Conservation (phyloP, 2,329 filamentous ascomycete species). For the Aureobasidium sp. region DNA sequence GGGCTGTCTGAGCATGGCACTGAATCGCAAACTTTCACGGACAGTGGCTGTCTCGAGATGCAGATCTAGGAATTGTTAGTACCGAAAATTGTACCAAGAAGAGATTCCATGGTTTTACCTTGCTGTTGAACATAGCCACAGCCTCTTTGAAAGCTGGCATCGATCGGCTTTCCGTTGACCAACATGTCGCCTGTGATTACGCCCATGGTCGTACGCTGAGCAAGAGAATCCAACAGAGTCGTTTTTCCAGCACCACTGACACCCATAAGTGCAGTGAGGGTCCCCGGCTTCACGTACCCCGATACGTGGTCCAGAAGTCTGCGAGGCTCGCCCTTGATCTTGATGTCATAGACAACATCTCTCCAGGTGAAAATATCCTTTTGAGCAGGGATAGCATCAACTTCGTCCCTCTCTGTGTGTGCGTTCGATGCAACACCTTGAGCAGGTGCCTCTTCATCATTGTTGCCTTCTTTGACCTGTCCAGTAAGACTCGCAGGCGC, state of each 20-base stretch:
- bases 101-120: slow-evolving; percentile 29
- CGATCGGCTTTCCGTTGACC: slow-evolving; percentile 50
- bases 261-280: slow-evolving; percentile 82
- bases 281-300: slow-evolving; percentile 90
- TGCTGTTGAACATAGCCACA: slow-evolving; percentile 60
- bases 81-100: not conserved
- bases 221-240: slow-evolving; percentile 56
- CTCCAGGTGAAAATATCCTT: slow-evolving; percentile 70
- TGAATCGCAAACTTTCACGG: slow-evolving; percentile 46
- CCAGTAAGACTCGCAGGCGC: not conserved
- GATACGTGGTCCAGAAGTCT: slow-evolving; percentile 78
- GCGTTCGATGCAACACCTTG: slow-evolving; percentile 28
- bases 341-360: slow-evolving; percentile 68
- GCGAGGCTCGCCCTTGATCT: slow-evolving; percentile 68
- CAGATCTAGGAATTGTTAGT: slow-evolving; percentile 42
- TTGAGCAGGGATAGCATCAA: slow-evolving; percentile 47
- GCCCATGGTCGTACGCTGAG: slow-evolving; percentile 50
- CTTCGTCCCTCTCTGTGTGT: slow-evolving; percentile 21
- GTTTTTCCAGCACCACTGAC: slow-evolving; percentile 92
- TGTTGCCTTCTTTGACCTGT: slow-evolving; percentile 26
- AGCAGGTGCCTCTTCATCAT: slow-evolving; percentile 36
- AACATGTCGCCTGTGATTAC: slow-evolving; percentile 59
- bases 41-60: slow-evolving; percentile 49
- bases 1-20: slow-evolving; percentile 50
- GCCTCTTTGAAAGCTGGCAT: slow-evolving; percentile 53